These are phyloP conservation scores for Penicillium steckii DNA, from an alignment of 495 filamentous ascomycete species.

Conservation along the genomic window DNA sequence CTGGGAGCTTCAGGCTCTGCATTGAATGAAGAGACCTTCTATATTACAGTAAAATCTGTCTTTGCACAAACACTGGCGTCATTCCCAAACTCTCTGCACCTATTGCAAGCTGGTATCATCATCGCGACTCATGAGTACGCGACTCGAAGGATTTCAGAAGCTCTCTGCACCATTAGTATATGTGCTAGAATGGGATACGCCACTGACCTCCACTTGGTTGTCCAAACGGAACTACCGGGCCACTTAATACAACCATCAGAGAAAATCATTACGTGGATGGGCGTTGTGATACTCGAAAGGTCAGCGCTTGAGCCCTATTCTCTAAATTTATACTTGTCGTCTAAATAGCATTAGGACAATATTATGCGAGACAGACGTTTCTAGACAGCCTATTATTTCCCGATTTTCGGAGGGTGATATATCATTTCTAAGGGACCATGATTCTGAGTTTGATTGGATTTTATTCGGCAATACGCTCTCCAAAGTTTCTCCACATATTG, in stretches of 20 bases:
- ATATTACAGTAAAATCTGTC: conserved; percentile 34
- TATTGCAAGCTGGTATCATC: conserved; percentile 37
- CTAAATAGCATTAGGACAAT: too few species aligned
- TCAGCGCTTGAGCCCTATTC: neutral
- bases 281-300: conserved; percentile 9
- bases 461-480: neutral
- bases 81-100: conserved; percentile 22
- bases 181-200: conserved; percentile 30
- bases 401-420: conserved; percentile 2
- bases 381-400: conserved; percentile 6
- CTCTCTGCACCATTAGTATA: conserved; percentile 29
- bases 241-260: conserved; percentile 16
- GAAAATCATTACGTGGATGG: conserved; percentile 37
- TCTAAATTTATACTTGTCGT: too few species aligned
- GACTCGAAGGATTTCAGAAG: conserved; percentile 22
- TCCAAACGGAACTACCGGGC: neutral
- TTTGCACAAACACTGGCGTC: conserved; percentile 34
- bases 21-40: conserved; percentile 24
- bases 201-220: conserved; percentile 13
- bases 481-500: neutral
- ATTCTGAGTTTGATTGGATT: too few species aligned
- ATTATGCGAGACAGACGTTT: conserved; percentile 2
- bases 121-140: conserved; percentile 32
- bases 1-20: too few species aligned
- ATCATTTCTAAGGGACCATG: conserved; percentile 7